Percentiles rank a stretch among this genome's conserved stretches.
Conservation (phyloP, 257 asterid genomes). For the Primulina eburnea region DNA sequence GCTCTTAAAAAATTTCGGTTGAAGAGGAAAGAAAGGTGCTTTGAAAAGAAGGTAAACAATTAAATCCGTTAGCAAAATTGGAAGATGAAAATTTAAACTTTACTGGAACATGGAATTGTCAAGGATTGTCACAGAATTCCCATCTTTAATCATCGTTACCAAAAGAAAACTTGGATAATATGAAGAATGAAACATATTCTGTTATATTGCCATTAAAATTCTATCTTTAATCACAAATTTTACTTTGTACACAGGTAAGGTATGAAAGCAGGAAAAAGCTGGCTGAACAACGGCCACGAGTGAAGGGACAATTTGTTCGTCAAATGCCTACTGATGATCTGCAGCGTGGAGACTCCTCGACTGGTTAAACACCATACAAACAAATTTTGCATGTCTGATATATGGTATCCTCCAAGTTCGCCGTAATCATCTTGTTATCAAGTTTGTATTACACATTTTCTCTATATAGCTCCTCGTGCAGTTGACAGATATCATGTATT, state of each 20-base stretch:
- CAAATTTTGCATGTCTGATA: constrained; percentile 13
- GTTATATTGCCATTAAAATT: neutral
- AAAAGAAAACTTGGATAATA: too few relatives aligned
- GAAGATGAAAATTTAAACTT: neutral
- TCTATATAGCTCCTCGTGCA: neutral
- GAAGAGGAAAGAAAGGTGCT: constrained; percentile 59
- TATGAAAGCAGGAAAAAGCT: constrained; percentile 85
- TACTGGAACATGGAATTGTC: neutral
- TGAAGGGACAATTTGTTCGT: constrained; percentile 88
- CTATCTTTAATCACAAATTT: neutral
- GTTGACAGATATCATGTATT: neutral
- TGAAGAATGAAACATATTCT: neutral
- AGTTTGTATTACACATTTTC: neutral
- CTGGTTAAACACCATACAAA: constrained; percentile 23
- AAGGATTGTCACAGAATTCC: neutral
- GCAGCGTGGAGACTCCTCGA: constrained; percentile 39
- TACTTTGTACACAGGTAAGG: constrained; percentile 51
- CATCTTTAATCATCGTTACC: neutral
- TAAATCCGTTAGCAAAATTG: neutral
- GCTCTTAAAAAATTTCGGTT: constrained; percentile 47
- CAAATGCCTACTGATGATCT: constrained; percentile 41
- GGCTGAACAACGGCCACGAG: constrained; percentile 86
- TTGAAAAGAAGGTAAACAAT: constrained; percentile 46
- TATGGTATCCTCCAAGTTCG: constrained; percentile 2
- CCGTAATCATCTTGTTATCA: neutral